Percentiles rank a stretch among this genome's conserved stretches.
Evolutionary conservation across 345 rosid genomes (phyloP).

Genomic region (Bruguiera gymnorhiza): DNA sequence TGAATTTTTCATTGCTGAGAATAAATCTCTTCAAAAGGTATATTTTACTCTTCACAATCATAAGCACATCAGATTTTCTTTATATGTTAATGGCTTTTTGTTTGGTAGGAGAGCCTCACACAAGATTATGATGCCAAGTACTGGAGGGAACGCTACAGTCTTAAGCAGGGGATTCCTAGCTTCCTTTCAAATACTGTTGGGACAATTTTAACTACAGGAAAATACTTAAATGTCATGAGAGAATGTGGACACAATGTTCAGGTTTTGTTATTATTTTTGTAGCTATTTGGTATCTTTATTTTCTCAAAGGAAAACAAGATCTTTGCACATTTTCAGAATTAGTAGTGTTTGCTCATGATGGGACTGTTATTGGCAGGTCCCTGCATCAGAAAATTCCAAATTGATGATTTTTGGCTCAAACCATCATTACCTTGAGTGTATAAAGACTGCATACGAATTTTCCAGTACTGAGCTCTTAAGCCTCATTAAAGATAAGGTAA

Average conservation of each 20-base stretch:
- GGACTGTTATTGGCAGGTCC: slow-evolving; percentile 48
- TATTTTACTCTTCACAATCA: background rate
- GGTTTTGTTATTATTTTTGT: slow-evolving; percentile 36
- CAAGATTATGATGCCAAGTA: slow-evolving; percentile 78
- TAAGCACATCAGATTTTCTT: slow-evolving; percentile 12
- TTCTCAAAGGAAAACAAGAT: background rate
- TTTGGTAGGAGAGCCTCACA: slow-evolving; percentile 85
- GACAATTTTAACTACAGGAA: slow-evolving; percentile 91
- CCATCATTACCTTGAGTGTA: slow-evolving; percentile 94
- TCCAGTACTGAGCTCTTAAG: slow-evolving; percentile 76
- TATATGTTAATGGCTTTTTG: slow-evolving; percentile 24
- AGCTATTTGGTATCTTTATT: background rate
- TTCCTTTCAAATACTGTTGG: slow-evolving; percentile 90
- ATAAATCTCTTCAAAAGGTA: slow-evolving; percentile 89
- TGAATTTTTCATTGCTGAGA: slow-evolving; percentile 89
- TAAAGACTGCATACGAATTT: slow-evolving; percentile 88
- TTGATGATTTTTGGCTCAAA: slow-evolving; percentile 73
- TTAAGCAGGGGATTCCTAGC: slow-evolving; percentile 90
- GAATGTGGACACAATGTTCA: slow-evolving; percentile 97
- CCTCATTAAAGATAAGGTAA: slow-evolving; percentile 85
- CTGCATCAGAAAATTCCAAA: slow-evolving; percentile 77
- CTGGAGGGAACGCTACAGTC: slow-evolving; percentile 87
- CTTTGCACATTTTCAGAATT: slow-evolving; percentile 9
- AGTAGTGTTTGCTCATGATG: slow-evolving; percentile 15
- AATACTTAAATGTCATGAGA: slow-evolving; percentile 95